phyloP scores from a whole-genome alignment of 2,329 filamentous ascomycete species.

The Clonostachys rosea region DNA sequence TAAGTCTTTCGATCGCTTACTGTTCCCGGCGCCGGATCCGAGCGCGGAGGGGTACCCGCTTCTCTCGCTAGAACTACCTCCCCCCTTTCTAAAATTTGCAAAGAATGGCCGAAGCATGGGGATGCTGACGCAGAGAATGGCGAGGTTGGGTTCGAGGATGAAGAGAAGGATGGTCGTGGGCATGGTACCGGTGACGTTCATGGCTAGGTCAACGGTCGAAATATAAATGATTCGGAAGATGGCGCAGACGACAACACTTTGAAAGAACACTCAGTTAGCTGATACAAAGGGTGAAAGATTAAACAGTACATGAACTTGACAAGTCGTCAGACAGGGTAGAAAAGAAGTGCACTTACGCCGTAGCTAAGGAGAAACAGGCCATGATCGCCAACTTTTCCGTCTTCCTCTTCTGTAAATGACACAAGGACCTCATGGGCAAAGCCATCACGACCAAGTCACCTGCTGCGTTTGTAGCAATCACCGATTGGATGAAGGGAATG shows the following conservation, averaged over 20 bases:
- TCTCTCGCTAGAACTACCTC: conserved; percentile 14
- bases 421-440: conserved; percentile 28
- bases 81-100: conserved; percentile 19
- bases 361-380: conserved; percentile 24
- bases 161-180: conserved; percentile 30
- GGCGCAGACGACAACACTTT: conserved; percentile 22
- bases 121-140: conserved; percentile 33
- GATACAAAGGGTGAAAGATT: neutral
- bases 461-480: conserved; percentile 29
- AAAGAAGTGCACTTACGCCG: conserved; percentile 18
- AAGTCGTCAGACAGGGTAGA: neutral
- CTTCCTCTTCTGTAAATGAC: conserved; percentile 25
- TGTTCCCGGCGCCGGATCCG: too few relatives aligned
- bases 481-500: conserved; percentile 25
- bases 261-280: conserved; percentile 9
- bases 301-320: neutral
- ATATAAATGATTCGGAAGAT: conserved; percentile 31
- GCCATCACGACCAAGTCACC: conserved; percentile 30
- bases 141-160: conserved; percentile 30
- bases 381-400: conserved; percentile 29
- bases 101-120: conserved; percentile 33
- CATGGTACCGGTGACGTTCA: conserved; percentile 31
- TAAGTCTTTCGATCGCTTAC: too few relatives aligned
- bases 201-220: conserved; percentile 24
- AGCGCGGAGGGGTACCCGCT: conserved; percentile 1